Base-by-base conservation (phyloP, 192 early-diverging fungal genomes). In the Jimgerdemannia lactiflua region DNA sequence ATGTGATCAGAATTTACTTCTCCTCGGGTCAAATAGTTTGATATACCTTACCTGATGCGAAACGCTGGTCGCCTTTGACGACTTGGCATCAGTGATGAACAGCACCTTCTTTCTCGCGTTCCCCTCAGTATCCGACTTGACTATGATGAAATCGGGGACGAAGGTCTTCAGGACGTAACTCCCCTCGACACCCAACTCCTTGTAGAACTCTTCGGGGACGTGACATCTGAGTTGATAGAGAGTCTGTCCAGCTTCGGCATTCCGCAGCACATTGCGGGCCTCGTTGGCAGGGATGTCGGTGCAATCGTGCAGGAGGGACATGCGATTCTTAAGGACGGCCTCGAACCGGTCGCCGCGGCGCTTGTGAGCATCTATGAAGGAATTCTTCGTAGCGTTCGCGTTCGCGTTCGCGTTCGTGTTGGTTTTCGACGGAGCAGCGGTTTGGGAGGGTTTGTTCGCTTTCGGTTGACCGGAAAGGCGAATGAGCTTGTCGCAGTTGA, bases 401-500 rank as follows among this genome's bases (percentile, higher is more conserved):
- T 6, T 54, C 4, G 49, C 11, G 49, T 54, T 59, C 49, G 49
- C 49, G 6, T 59, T 59, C 8, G 49, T 59, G 49, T 14, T 59
- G 2, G 8, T 59, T 59, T 6, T 14, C 14, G 6, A 6, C 6
- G 49, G 6, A 59, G 8, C 14, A 14, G 8, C 14, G 70, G 42
- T 29, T 71, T 59, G 19, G 42, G 59, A 39, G 63, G 54, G 3
- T 11, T 40, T 72, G 29, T 9, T 29, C 64, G 39, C 18, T 69
- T 43, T 49, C 67, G 67, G 10, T 42, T 79, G 39, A 59, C 20
- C 64, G n/a, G 75, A 49, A 4, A 66, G 70, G 19, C 71, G 75
- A 71, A 79, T 20, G 41, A 79, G 64, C 67, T 79, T 79, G 44
- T 79, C 69, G 40, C 78, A 79, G 44, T 77, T 42, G 72, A 70